Evolutionary conservation across 306 rosid species (phyloP), one percentile per base, ranked within the genome.

Genomic region (Adenanthera pavonina): DNA sequence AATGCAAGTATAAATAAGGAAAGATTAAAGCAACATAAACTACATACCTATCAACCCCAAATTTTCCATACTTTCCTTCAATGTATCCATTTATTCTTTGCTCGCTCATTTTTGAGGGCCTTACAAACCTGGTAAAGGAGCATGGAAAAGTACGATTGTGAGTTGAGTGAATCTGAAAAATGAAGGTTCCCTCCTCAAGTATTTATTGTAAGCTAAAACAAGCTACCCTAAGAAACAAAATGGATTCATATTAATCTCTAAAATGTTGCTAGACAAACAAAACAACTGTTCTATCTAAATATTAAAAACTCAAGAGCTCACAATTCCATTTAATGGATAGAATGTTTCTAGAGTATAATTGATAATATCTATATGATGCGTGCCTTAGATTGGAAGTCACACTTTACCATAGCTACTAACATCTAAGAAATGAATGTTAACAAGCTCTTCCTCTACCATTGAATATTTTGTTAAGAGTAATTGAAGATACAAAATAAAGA

Each of bases 31-130:
- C 6, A 72, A 78, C 77, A 33, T 64, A 73, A 83, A 70, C 65
- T 52, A 56, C 89, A 76, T 89, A 95, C 97, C 94, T 92, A 69
- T 91, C 92, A 34, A 92, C 99, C 75, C 99, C 97, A 88, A 91
- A 87, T 65, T 93, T 95, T 62, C 99, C 99, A 20, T 95, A 95
- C 69, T 95, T 95, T 69, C 97, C 97, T 83, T 91, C 94, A 77
- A 93, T 89, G 75, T 95, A 95, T 80, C 91, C 94, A 80, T 88
- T 91, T 83, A 91, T 88, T 81, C 89, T 86, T 57, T 72, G 88
- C 74, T 91, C 88, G 0, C 89, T 87, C 97, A 95, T 95, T 77
- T 65, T 83, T 20, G 97, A 41, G 10, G 99, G 99, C 88, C 97
- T 91, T 70, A 93, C 99, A 64, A 95, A 95, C 90, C 97, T 95